phyloP scores from a whole-genome alignment of 768 basidiomycete species.

The Antrodiella citrinella region DNA sequence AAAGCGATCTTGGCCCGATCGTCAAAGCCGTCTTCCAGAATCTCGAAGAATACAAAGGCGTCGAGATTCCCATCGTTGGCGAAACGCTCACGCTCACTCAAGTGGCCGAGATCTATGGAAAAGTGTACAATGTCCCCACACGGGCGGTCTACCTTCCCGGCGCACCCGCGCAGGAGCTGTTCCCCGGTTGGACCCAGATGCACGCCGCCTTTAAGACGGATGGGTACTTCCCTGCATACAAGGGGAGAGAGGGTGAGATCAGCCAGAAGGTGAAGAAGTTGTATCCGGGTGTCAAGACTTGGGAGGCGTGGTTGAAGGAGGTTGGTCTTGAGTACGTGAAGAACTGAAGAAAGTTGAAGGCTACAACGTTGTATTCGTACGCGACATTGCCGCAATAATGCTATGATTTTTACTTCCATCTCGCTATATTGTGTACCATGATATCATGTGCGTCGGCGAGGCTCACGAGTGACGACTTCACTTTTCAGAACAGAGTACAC shows the following conservation, averaged over 20 bases:
- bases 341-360: too few relatives aligned
- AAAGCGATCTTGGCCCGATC: conserved; percentile 5
- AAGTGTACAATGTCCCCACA: not conserved
- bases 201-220: not conserved
- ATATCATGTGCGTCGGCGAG: too few relatives aligned
- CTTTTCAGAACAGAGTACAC: too few relatives aligned
- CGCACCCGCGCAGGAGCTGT: not conserved
- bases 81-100: conserved; percentile 4
- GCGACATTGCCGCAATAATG: too few relatives aligned
- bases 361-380: too few relatives aligned
- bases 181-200: conserved; percentile 1
- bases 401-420: too few relatives aligned
- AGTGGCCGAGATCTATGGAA: conserved; percentile 3
- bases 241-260: conserved; percentile 1
- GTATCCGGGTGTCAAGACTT: conserved; percentile 3
- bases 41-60: conserved; percentile 1
- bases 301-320: conserved; percentile 3
- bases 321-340: not conserved
- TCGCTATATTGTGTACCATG: too few relatives aligned
- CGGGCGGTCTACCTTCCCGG: conserved; percentile 4
- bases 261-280: not conserved
- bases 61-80: conserved; percentile 6
- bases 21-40: conserved; percentile 5
- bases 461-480: too few relatives aligned
- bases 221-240: conserved; percentile 5